Conservation (phyloP, 208 protist genomes). For the Wallacemonas sp. region DNA sequence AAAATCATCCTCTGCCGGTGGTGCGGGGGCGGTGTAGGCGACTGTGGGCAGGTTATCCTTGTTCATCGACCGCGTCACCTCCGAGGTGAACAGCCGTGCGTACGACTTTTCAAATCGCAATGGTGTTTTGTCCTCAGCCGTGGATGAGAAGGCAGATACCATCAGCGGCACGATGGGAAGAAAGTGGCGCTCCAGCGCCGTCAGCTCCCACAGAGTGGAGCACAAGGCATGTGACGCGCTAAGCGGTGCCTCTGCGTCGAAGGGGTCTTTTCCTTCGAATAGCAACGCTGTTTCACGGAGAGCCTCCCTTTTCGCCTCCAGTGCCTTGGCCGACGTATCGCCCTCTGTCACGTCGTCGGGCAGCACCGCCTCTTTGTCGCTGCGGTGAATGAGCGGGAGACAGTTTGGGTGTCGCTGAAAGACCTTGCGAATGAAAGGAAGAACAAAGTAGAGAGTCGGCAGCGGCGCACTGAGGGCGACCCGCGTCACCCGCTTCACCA, state of each 20-base stretch:
- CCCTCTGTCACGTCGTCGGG: constrained; percentile 32
- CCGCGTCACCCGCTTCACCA: constrained; percentile 75
- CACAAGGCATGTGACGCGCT: constrained; percentile 59
- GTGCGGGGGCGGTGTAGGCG: constrained; percentile 54
- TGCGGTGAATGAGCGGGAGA: constrained; percentile 86
- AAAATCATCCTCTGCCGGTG: constrained; percentile 33
- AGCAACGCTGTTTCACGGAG: constrained; percentile 52
- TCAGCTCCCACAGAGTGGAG: constrained; percentile 90
- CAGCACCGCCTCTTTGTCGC: constrained; percentile 56
- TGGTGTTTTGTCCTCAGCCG: constrained; percentile 81
- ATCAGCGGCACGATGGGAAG: constrained; percentile 83
- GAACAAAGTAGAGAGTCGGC: constrained; percentile 83
- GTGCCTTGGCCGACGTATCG: constrained; percentile 9
- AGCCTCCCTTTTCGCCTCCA: constrained; percentile 40
- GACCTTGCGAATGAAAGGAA: constrained; percentile 85
- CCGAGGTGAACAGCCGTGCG: constrained; percentile 77
- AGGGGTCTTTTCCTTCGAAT: constrained; percentile 84
- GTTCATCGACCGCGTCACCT: constrained; percentile 70
- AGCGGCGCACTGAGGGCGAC: constrained; percentile 66
- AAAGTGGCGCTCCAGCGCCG: constrained; percentile 84
- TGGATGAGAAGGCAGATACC: constrained; percentile 78
- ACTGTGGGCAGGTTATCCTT: constrained; percentile 66
- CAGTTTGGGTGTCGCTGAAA: constrained; percentile 89
- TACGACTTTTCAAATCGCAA: constrained; percentile 88
- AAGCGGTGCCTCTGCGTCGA: constrained; percentile 39